Base-by-base conservation (phyloP, 768 basidiomycete species). In the Harrya chromipes region DNA sequence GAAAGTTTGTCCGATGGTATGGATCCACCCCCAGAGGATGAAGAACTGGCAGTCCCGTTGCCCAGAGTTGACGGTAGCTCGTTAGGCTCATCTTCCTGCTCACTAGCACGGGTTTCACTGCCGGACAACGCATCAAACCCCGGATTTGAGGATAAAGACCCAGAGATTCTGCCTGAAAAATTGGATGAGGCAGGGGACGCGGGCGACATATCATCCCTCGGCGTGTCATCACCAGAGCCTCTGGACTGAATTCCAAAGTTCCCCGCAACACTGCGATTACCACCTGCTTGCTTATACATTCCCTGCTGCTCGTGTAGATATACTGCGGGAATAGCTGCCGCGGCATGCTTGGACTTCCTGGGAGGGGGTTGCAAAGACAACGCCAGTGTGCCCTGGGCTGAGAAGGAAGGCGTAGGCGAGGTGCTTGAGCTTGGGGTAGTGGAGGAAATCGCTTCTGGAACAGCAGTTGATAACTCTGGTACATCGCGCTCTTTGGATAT, bases 401-500 rank as follows among this genome's bases (percentile, higher is more conserved):
- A 47, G 66, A 59, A 11, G 60, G 66, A 37, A 61, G 63, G 50
- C 10, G 37, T 42, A 16, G 54, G 50, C 0, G 50, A 42, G n/a
- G 54, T 46, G 38, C 27, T 46, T n/a, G 54, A 19, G 65, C 65
- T 44, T 60, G 71, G 42, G 66, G 55, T 54, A 70, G 63, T 27
- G 10, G 58, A 49, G 39, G 57, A 49, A 13, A 41, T 49, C 34
- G 45, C 48, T 19, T 59, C 49, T 11, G 53, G 37, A 8, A 51
- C 19, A 8, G 33, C 34, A 56, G 46, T 47, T 12, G 60, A 58
- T 23, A 56, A 37, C 24, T 46, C 64, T 9, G 49, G 56, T 19
- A 44, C 33, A 45, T 75, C 72, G 14, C 67, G 63, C 43, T 74
- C 70, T 44, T 64, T 70, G 19, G 68, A 70, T 49, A 70, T 74